Evolutionary conservation across 2,329 filamentous ascomycete genomes (phyloP), one percentile per base, ranked within the genome.

Genomic region (Escovopsis sp.): DNA sequence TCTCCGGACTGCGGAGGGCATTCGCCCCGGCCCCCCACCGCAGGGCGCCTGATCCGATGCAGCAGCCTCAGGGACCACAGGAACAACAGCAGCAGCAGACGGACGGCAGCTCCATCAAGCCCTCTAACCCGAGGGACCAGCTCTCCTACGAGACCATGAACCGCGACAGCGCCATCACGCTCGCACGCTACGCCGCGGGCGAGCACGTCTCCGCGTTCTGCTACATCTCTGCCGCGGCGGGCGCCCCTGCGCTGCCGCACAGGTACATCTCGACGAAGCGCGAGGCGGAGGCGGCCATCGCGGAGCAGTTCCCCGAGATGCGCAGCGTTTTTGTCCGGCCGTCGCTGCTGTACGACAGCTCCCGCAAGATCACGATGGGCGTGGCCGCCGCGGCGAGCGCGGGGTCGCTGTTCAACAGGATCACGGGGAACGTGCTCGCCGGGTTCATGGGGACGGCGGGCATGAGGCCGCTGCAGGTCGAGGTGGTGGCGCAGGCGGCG

Each of bases 111-210:
- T 66, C 71, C 41, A 67, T 87, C 45, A 66, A 69, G 45, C 70
- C 77, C 1, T 66, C 75, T 35, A 76, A 82, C 54, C 70, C 64
- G 31, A 75, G 76, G 46, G 76, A 77, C 18, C 81, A 90, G 58
- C 66, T 94, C 48, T 94, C 88, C 14, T 98, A 98, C 62, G 90
- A 96, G 63, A 68, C 86, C 41, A 94, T 98, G 85, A 98, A 98
- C 61, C 73, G 90, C 38, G 88, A 96, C 60, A 74, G 66, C 61
- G 88, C 88, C 33, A 74, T 96, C 41, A 71, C 79, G 36, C 68
- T 94, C 12, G 90, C 88, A 12, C 75, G 79, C 49, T 82, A 88
- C 53, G 76, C 86, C 2, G 68, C 69, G 18, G 61, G 61, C 25
- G 72, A 74, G 40, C 66, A 73, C 26, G 77, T 79, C 12, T 60